Conservation (phyloP, 2,329 filamentous ascomycete species). For the Fusarium solani-melongenae region DNA sequence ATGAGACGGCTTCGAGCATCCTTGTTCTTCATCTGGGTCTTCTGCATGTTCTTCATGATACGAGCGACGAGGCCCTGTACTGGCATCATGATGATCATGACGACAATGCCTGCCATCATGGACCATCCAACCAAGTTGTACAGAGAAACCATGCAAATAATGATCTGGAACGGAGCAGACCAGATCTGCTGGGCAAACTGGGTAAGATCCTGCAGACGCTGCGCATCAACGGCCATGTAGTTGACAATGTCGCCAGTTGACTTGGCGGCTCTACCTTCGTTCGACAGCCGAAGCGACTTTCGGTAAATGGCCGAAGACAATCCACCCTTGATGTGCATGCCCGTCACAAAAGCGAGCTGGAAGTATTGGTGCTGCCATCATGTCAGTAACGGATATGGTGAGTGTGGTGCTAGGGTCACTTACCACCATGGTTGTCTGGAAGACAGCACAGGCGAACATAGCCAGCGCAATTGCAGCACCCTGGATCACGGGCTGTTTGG, state of each 20-base stretch:
- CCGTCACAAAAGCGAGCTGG: conserved; percentile 91
- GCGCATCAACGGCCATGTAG: conserved; percentile 98
- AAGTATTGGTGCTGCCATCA: conserved; percentile 86
- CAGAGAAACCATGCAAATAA: conserved; percentile 93
- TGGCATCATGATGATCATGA: conserved; percentile 98
- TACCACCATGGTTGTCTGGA: conserved; percentile 83
- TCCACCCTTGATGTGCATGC: conserved; percentile 95
- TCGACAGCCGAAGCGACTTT: conserved; percentile 90
- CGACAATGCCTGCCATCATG: conserved; percentile 93
- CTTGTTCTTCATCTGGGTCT: conserved; percentile 99
- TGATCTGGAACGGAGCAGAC: conserved; percentile 97
- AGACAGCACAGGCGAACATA: conserved; percentile 90
- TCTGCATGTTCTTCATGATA: conserved; percentile 94
- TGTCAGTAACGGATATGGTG: background rate
- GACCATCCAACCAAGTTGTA: conserved; percentile 95
- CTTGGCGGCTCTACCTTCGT: conserved; percentile 89
- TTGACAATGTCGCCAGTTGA: conserved; percentile 98
- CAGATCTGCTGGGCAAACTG: conserved; percentile 96
- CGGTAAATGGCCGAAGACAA: conserved; percentile 91
- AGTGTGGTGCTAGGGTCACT: background rate
- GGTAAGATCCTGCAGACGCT: conserved; percentile 91
- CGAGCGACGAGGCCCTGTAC: conserved; percentile 92
- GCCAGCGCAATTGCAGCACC: conserved; percentile 88
- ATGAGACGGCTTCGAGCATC: conserved; percentile 92
- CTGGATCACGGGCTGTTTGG: conserved; percentile 81